phyloP scores from a whole-genome alignment of 83 land plant genomes.

The Picea abies region DNA sequence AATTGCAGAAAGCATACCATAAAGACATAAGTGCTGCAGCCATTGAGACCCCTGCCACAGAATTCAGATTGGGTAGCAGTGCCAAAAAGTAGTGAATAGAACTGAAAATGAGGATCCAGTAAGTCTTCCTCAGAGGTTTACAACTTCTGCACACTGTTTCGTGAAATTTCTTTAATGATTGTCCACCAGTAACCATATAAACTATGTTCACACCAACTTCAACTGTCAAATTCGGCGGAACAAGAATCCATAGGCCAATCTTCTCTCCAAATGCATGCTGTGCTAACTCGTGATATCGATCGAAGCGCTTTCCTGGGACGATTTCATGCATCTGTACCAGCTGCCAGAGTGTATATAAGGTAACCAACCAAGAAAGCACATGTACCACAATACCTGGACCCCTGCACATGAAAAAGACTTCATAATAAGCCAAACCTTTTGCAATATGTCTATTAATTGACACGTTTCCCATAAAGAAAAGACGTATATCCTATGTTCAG shows the following conservation, averaged over 20 bases:
- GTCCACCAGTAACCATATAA: slow-evolving; percentile 90
- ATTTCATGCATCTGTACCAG: slow-evolving; percentile 63
- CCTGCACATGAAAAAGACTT: slow-evolving; percentile 27
- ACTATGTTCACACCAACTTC: slow-evolving; percentile 80
- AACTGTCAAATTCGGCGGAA: slow-evolving; percentile 86
- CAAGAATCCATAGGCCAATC: slow-evolving; percentile 77
- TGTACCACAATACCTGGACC: slow-evolving; percentile 51
- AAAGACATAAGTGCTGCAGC: slow-evolving; percentile 90
- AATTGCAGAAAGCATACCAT: slow-evolving; percentile 30
- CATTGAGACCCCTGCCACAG: slow-evolving; percentile 79
- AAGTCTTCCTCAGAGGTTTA: slow-evolving; percentile 40
- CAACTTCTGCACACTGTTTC: slow-evolving; percentile 50
- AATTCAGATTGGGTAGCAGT: slow-evolving; percentile 81
- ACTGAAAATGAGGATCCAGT: slow-evolving; percentile 78
- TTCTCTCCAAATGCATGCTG: slow-evolving; percentile 72
- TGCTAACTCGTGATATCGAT: slow-evolving; percentile 87
- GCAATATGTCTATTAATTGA: background rate
- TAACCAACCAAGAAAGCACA: slow-evolving; percentile 54
- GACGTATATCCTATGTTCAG: background rate
- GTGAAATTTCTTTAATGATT: slow-evolving; percentile 73
- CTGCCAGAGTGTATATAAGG: slow-evolving; percentile 65
- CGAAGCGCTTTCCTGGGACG: slow-evolving; percentile 77
- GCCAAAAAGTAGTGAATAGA: slow-evolving; percentile 76
- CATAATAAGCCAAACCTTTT: background rate
- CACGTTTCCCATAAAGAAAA: background rate